These are phyloP conservation scores for Hypoxylon sp. DNA, from an alignment of 2,329 filamentous ascomycete species.

Conservation along the genomic window DNA sequence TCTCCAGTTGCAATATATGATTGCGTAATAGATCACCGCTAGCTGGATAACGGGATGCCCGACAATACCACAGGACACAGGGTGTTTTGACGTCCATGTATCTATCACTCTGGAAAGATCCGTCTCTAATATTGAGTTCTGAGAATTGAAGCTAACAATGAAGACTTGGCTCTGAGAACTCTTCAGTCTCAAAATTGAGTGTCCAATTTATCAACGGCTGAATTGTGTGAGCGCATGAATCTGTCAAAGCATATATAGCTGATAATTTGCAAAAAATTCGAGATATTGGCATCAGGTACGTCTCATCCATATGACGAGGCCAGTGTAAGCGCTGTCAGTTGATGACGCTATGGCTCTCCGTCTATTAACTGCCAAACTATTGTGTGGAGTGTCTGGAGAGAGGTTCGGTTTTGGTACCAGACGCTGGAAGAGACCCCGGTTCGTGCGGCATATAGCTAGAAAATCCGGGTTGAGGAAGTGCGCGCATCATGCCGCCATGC, in stretches of 20 bases:
- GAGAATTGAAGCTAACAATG: neutral
- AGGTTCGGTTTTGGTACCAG: slow-evolving; percentile 37
- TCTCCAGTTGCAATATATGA: slow-evolving; percentile 7
- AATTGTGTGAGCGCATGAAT: neutral
- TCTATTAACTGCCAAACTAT: slow-evolving; percentile 13
- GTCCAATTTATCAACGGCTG: slow-evolving; percentile 7
- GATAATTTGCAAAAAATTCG: neutral
- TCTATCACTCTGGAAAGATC: neutral
- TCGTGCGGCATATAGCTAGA: slow-evolving; percentile 44
- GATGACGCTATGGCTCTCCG: slow-evolving; percentile 1
- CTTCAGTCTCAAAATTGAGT: slow-evolving; percentile 14
- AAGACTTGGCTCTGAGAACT: slow-evolving; percentile 11
- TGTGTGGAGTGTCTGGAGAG: slow-evolving; percentile 39
- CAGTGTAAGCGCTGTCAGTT: slow-evolving; percentile 1
- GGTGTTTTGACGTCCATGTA: neutral
- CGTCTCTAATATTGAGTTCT: slow-evolving; percentile 10
- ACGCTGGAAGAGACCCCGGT: slow-evolving; percentile 26
- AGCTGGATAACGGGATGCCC: slow-evolving; percentile 9
- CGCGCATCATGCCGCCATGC: slow-evolving; percentile 50
- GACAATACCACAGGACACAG: slow-evolving; percentile 5
- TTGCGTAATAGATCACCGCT: slow-evolving; percentile 14
- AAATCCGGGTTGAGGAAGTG: slow-evolving; percentile 39
- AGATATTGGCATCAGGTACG: neutral
- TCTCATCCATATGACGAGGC: neutral
- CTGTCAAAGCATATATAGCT: slow-evolving; percentile 9